phyloP scores from a whole-genome alignment of 352 stramenopile species.

The Pythium sp. region DNA sequence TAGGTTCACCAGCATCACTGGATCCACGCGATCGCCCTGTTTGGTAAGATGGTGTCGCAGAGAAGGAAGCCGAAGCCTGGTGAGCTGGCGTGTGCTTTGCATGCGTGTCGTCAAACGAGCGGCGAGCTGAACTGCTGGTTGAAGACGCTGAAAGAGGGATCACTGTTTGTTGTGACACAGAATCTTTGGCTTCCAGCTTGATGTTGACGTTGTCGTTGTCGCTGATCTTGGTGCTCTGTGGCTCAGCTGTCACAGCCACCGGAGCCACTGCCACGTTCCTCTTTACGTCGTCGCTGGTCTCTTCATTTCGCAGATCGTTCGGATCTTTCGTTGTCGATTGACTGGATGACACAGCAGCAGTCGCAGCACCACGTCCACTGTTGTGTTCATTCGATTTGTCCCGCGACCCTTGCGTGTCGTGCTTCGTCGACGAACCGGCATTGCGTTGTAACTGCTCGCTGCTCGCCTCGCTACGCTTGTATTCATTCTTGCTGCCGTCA shows the following conservation, averaged over 20 bases:
- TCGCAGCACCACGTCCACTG: not conserved
- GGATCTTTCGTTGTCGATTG: not conserved
- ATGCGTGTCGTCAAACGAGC: not conserved
- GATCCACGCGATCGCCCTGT: not conserved
- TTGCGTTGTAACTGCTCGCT: not conserved
- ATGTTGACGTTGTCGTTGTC: not conserved
- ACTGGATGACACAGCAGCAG: not conserved
- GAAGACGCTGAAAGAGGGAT: not conserved
- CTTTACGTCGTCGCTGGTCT: not conserved
- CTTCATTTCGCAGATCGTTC: not conserved
- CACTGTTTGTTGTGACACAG: not conserved
- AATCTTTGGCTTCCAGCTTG: not conserved
- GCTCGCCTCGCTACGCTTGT: not conserved
- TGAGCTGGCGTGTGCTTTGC: not conserved
- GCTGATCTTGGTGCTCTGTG: not conserved
- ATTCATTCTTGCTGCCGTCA: not conserved
- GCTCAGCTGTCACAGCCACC: not conserved
- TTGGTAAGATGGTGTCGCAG: not conserved
- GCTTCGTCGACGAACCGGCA: not conserved
- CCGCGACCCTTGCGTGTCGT: not conserved
- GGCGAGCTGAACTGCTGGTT: not conserved
- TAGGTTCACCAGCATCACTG: not conserved
- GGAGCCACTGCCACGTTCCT: not conserved
- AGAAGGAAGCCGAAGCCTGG: not conserved
- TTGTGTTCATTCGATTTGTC: not conserved